Evolutionary conservation across 1,284 basidiomycete species (phyloP).

Genomic region (Peniophora sp.): DNA sequence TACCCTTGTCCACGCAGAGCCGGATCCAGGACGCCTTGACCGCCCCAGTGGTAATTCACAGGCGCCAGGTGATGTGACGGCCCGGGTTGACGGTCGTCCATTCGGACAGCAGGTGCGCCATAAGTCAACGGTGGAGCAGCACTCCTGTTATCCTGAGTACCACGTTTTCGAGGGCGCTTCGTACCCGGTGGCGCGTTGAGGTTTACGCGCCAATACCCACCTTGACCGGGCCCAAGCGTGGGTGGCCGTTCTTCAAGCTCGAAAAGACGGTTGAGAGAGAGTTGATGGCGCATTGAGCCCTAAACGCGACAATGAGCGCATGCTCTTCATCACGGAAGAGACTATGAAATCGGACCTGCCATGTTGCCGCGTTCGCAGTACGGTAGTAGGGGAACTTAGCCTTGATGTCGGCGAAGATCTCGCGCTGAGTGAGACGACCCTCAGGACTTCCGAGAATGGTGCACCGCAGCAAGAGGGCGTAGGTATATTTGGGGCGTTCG

Average conservation of each 20-base stretch:
- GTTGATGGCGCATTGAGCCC: slow-evolving; percentile 79
- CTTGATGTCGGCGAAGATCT: slow-evolving; percentile 78
- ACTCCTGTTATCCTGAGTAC: slow-evolving; percentile 18
- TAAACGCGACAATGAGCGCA: slow-evolving; percentile 20
- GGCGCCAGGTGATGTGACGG: too few species aligned
- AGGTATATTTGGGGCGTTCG: slow-evolving; percentile 69
- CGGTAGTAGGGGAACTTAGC: slow-evolving; percentile 72
- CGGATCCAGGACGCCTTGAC: too few species aligned
- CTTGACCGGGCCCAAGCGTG: slow-evolving; percentile 73
- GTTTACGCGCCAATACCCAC: slow-evolving; percentile 80
- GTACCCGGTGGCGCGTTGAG: slow-evolving; percentile 73
- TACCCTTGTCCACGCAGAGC: too few species aligned
- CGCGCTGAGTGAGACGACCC: slow-evolving; percentile 67
- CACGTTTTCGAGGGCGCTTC: slow-evolving; percentile 72
- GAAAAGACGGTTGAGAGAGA: slow-evolving; percentile 71
- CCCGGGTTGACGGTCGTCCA: too few species aligned
- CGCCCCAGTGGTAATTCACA: too few species aligned
- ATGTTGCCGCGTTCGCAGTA: slow-evolving; percentile 60
- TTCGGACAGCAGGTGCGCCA: too few species aligned
- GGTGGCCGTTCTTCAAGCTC: slow-evolving; percentile 64
- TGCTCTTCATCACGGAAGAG: background rate
- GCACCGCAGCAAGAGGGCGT: slow-evolving; percentile 73
- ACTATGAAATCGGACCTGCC: slow-evolving; percentile 49
- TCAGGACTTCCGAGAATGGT: slow-evolving; percentile 69
- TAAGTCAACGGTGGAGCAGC: too few species aligned